Evolutionary conservation across 768 basidiomycete species (phyloP), one percentile per base, ranked within the genome.

Genomic region (Rubroboletus pulcherrimus): DNA sequence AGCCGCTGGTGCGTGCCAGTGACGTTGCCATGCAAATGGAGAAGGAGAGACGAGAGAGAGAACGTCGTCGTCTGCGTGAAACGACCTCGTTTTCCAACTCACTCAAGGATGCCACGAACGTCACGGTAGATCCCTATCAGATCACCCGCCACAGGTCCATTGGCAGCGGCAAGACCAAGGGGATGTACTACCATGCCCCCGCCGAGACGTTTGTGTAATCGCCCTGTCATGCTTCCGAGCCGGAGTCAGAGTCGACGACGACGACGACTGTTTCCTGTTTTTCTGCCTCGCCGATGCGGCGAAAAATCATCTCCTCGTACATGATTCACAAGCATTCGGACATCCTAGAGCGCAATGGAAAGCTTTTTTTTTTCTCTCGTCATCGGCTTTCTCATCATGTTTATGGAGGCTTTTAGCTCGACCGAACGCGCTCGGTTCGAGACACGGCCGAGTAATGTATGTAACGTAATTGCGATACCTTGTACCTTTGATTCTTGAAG

Each of bases 21-120:
- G 75, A 75, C 38, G 80, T 75, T 47, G 83, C 82, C 5, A 75
- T 78, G 71, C 80, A 77, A 15, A 63, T 81, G 26, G 82, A 83
- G 63, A 79, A 74, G 53, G 75, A 77, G 60, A 60, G 74, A 67
- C 47, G 72, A 60, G 67, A 75, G 67, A 64, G 74, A 56, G 59
- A 72, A 53, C 63, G 66, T 24, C 71, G 66, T 39, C 66, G 72
- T 43, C 59, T 58, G 26, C 61, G 63, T 26, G 66, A 70, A 41
- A 33, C 50, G 7, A 35, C 58, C 26, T 19, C 51, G 41, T 24
- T 57, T 2, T 51, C 63, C 40, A 60, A 49, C 38, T 67, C 68
- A 38, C 64, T 71, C 57, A 66, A 63, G 57, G 70, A 71, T 29
- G 48, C 69, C 43, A 71, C 67, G 45, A 68, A 71, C 39, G 69